These are phyloP conservation scores for Anthracocystis walkeri DNA, from an alignment of 1,284 basidiomycete genomes.

Conservation along the genomic window DNA sequence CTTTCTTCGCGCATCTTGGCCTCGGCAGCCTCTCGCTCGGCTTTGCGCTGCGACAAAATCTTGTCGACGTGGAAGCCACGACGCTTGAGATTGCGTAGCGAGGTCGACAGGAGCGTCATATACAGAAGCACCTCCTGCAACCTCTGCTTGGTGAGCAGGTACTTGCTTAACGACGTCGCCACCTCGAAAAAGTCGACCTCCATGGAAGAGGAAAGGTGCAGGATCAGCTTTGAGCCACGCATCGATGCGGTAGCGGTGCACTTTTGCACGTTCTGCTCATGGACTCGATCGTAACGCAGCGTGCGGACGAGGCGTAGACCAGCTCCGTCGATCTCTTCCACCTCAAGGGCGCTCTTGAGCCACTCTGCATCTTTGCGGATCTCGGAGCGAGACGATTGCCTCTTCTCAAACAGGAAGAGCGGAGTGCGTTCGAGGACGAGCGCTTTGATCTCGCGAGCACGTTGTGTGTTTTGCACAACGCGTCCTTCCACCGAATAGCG, in stretches of 20 bases:
- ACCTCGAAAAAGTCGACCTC: conserved; percentile 88
- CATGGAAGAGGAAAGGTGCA: conserved; percentile 81
- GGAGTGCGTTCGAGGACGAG: conserved; percentile 87
- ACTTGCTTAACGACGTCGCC: conserved; percentile 62
- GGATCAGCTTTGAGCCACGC: conserved; percentile 75
- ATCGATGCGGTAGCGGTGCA: conserved; percentile 61
- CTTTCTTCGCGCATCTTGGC: conserved; percentile 61
- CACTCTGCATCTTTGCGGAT: conserved; percentile 78
- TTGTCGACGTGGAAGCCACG: conserved; percentile 85
- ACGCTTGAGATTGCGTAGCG: conserved; percentile 83
- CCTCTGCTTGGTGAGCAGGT: conserved; percentile 62
- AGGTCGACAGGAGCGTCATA: conserved; percentile 92
- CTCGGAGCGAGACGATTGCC: conserved; percentile 75
- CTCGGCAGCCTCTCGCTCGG: conserved; percentile 77
- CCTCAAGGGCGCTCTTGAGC: conserved; percentile 77
- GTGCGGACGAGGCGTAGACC: conserved; percentile 63
- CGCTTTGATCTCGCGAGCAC: conserved; percentile 56
- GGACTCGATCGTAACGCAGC: conserved; percentile 51
- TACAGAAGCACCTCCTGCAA: conserved; percentile 76
- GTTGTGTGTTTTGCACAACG: conserved; percentile 60
- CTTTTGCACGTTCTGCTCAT: conserved; percentile 59
- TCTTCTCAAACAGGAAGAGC: conserved; percentile 90
- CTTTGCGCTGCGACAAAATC: conserved; percentile 85
- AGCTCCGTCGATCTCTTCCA: conserved; percentile 64
- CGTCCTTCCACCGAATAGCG: conserved; percentile 76